Percentiles rank a stretch among this genome's conserved stretches.
These are phyloP conservation scores for Microsporum audouinii DNA, from an alignment of 2,329 filamentous ascomycete genomes.

Conservation along the genomic window DNA sequence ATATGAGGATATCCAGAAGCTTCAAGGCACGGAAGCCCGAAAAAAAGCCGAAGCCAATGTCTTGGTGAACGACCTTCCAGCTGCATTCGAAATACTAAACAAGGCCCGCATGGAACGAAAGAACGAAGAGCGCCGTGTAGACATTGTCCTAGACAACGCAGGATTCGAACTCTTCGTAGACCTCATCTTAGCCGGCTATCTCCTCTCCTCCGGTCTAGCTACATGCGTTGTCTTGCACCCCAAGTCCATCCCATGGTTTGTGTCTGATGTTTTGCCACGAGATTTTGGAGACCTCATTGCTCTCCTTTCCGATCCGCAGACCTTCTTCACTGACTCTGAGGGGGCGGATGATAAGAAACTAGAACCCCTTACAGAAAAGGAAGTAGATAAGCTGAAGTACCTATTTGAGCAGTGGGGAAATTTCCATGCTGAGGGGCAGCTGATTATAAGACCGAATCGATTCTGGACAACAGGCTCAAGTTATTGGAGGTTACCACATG, in stretches of 20 bases:
- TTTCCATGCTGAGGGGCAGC: slow-evolving; percentile 70
- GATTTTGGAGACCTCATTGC: slow-evolving; percentile 78
- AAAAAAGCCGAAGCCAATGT: slow-evolving; percentile 88
- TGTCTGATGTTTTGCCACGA: slow-evolving; percentile 79
- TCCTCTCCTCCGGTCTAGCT: slow-evolving; percentile 72
- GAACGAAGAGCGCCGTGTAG: slow-evolving; percentile 59
- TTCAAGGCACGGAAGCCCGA: slow-evolving; percentile 78
- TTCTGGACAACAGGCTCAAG: slow-evolving; percentile 88
- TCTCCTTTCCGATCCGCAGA: slow-evolving; percentile 62
- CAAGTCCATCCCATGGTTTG: slow-evolving; percentile 95
- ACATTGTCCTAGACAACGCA: slow-evolving; percentile 93
- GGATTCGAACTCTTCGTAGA: slow-evolving; percentile 97
- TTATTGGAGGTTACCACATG: slow-evolving; percentile 72
- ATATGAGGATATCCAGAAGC: slow-evolving; percentile 92
- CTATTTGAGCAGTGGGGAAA: slow-evolving; percentile 71
- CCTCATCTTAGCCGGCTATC: slow-evolving; percentile 78
- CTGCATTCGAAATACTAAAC: slow-evolving; percentile 58
- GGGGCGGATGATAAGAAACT: slow-evolving; percentile 38
- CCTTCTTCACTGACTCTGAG: slow-evolving; percentile 70
- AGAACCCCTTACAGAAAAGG: slow-evolving; percentile 52
- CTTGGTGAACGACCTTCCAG: slow-evolving; percentile 68
- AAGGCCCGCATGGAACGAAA: slow-evolving; percentile 53
- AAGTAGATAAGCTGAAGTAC: slow-evolving; percentile 57
- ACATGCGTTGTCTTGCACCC: slow-evolving; percentile 81
- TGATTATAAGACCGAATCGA: slow-evolving; percentile 68